A percentile compares a stretch with the other conserved stretches of the same genome.
Conservation (phyloP, 169 alveolate species). For the Cryptosporidium andersoni region DNA sequence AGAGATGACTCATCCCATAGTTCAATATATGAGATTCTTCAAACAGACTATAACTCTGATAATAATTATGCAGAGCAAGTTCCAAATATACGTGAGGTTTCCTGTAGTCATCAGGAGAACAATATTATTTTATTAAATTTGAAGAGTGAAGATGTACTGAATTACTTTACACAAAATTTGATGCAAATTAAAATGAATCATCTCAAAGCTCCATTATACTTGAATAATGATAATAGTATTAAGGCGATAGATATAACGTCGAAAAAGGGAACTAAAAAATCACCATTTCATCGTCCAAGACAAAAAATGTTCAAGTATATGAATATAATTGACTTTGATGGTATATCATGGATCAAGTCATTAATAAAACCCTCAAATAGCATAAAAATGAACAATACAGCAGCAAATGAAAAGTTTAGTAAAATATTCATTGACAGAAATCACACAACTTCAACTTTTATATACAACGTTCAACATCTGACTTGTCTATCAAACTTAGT, state of each 20-base stretch:
- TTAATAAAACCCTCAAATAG: slow-evolving; percentile 1
- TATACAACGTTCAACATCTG: slow-evolving; percentile 23
- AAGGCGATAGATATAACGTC: too few relatives aligned
- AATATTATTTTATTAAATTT: not conserved
- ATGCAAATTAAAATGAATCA: too few relatives aligned
- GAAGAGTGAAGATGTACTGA: not conserved
- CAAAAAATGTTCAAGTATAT: not conserved
- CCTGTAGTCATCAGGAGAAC: not conserved
- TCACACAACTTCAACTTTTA: slow-evolving; percentile 32
- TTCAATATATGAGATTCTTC: too few relatives aligned
- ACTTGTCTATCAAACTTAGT: slow-evolving; percentile 53
- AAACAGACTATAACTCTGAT: not conserved
- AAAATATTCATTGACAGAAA: slow-evolving; percentile 18
- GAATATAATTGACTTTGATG: slow-evolving; percentile 4
- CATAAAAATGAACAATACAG: not conserved
- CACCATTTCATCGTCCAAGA: not conserved
- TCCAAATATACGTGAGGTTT: not conserved
- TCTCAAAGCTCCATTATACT: too few relatives aligned
- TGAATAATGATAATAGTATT: too few relatives aligned
- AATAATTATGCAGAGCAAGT: not conserved
- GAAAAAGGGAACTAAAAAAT: not conserved
- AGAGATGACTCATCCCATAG: too few relatives aligned
- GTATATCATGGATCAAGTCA: slow-evolving; percentile 19
- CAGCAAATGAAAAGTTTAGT: not conserved
- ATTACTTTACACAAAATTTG: too few relatives aligned